Evolutionary conservation across 2,329 filamentous ascomycete genomes (phyloP), one percentile per base, ranked within the genome.

Genomic region (Colletotrichum tropicale): DNA sequence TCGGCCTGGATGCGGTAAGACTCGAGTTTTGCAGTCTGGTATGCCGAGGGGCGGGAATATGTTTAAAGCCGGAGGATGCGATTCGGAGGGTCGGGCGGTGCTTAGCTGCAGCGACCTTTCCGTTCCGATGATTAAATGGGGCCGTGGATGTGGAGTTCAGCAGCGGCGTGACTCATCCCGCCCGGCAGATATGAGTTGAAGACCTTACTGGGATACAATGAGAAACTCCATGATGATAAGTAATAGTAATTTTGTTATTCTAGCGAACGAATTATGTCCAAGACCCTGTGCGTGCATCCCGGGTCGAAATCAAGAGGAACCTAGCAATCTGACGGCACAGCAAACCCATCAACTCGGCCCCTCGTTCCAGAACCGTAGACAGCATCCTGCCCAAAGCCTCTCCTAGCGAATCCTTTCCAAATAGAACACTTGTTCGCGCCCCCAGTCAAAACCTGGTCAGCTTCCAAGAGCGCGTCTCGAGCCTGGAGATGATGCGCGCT

Each of bases 111-210:
- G 21, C 15, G 10, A n/a, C 15, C 24, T 18, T 32, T 21, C 60
- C 60, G 32, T 21, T 32, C 60, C 60, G 60, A 3, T 28, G 9
- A 24, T 24, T 7, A 13, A 12, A 52, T 52, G 16, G 32, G 16
- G 52, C 32, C 66, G 52, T 12, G 15, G 8, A 68, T n/a, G 30
- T 58, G 66, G 66, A 30, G n/a, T 18, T 24, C 5, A 16, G 6
- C 34, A 6, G 5, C 66, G 64, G 64, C 38, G 24, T 68, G 66
- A 68, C 66, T 68, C n/a, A 68, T 30, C 32, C 48, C 13, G 21
- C 21, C 4, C 12, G 18, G 58, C 7, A 4, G 18, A n/a, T 8
- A 16, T n/a, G 6, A 16, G 4, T 52, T 52, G 6, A 21, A 52
- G n/a, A 21, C 6, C 43, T 8, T 52, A 0, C 43, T 52, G n/a